Conservation (phyloP, 2,329 filamentous ascomycete species). For the Arthroderma sp. region DNA sequence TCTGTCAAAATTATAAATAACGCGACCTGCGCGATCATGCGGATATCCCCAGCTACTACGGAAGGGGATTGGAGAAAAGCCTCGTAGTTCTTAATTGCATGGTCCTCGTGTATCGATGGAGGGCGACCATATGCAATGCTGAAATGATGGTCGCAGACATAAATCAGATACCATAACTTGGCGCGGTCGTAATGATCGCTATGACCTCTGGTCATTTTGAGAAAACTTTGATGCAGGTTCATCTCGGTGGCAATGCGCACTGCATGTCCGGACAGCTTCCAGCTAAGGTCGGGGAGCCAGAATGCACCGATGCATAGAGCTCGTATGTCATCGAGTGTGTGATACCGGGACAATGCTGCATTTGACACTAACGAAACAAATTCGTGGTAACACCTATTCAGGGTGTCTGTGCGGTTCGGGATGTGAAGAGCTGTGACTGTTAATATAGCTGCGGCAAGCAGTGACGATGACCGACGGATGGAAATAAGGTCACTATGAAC, state of each 20-base stretch:
- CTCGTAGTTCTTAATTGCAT: constrained; percentile 45
- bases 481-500: constrained; percentile 39
- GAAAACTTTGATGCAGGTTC: constrained; percentile 42
- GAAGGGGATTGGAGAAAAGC: constrained; percentile 40
- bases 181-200: constrained; percentile 41
- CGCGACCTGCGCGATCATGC: constrained; percentile 46
- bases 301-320: constrained; percentile 49
- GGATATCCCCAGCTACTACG: constrained; percentile 42
- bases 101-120: constrained; percentile 45
- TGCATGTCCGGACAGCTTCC: constrained; percentile 48
- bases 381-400: constrained; percentile 43
- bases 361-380: constrained; percentile 44
- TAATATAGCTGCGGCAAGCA: constrained; percentile 43
- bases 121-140: constrained; percentile 49
- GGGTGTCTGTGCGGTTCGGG: constrained; percentile 39
- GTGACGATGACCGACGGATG: constrained; percentile 41
- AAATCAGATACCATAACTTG: constrained; percentile 49
- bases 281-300: constrained; percentile 50
- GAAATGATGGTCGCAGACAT: constrained; percentile 54
- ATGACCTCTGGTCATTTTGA: constrained; percentile 36
- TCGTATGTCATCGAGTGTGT: constrained; percentile 45
- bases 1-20: constrained; percentile 46
- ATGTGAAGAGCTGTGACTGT: constrained; percentile 48
- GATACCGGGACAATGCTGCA: constrained; percentile 45
- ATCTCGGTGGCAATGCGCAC: constrained; percentile 47